Percentiles rank a stretch among this genome's conserved stretches.
Evolutionary conservation across 192 early-diverging fungal species (phyloP).

Genomic region (Polychytrium aggregatum): DNA sequence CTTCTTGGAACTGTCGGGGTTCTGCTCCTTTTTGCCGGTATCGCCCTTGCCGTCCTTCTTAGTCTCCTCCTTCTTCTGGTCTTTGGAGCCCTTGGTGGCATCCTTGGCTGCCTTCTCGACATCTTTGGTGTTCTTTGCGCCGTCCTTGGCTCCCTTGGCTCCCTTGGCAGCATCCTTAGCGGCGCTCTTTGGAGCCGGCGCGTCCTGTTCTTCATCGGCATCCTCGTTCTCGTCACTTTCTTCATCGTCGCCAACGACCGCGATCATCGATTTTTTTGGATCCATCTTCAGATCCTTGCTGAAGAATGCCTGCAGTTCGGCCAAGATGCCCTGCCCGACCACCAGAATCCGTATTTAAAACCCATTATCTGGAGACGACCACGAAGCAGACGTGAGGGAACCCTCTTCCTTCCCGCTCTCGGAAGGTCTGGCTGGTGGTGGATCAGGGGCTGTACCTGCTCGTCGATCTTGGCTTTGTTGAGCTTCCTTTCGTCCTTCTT

Average conservation of each 20-base stretch:
- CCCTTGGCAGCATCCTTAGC: too few relatives aligned
- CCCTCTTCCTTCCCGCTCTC: slow-evolving; percentile 5
- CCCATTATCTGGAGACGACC: neutral
- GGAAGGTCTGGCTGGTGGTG: too few relatives aligned
- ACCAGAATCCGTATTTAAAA: neutral
- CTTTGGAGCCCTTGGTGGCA: too few relatives aligned
- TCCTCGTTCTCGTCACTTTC: slow-evolving; percentile 16
- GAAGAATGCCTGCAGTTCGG: slow-evolving; percentile 23
- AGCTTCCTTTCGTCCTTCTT: slow-evolving; percentile 12
- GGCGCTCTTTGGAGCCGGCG: too few relatives aligned
- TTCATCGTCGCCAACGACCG: slow-evolving; percentile 23
- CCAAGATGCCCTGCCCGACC: slow-evolving; percentile 12
- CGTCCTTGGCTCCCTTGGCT: slow-evolving; percentile 6
- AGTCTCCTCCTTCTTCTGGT: slow-evolving; percentile 10
- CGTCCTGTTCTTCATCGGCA: slow-evolving; percentile 6
- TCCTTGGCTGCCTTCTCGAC: slow-evolving; percentile 10
- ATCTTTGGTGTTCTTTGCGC: slow-evolving; percentile 5
- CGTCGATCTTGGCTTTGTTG: slow-evolving; percentile 9
- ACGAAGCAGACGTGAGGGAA: neutral
- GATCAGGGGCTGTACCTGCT: too few relatives aligned
- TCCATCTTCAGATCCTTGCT: slow-evolving; percentile 19
- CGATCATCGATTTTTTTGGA: slow-evolving; percentile 11
- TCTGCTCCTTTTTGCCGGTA: slow-evolving; percentile 5
- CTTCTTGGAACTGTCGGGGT: slow-evolving; percentile 3
- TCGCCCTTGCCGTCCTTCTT: slow-evolving; percentile 1